Base-by-base conservation (phyloP, 2,329 filamentous ascomycete species). In the Apiospora hydei region DNA sequence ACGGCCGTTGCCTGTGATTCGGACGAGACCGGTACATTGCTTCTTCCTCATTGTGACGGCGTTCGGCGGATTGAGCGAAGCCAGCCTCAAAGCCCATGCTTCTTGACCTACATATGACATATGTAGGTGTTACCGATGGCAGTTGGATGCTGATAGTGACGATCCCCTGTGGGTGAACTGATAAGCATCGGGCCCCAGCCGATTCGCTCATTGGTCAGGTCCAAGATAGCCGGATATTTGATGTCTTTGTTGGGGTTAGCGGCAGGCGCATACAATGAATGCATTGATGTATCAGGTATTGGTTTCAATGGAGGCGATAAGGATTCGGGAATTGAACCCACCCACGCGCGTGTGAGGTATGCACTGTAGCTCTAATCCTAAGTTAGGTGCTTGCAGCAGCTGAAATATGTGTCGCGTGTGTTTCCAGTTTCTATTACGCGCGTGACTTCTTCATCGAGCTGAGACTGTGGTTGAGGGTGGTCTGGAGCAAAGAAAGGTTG, bases 181-280 rank as follows among this genome's bases (percentile, higher is more conserved):
- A 64, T 64, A 69, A 49, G 67, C 44, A 46, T 34, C 67, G 67
- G 44, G 30, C 67, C 44, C 44, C 18, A 24, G 67, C 67, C 41
- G 43, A 18, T 68, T 49, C 21, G 67, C 24, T 68, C 24, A 49
- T 49, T 68, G 38, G 43, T n/a, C n/a, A 11, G 47, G 26, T 16
- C 24, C 66, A 68, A 34, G 67, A 68, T 68, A 34, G 30, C 30
- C 53, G 53, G 53, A 61, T 30, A 61, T 61, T 61, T 21, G 53
- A 38, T 61, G 53, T 21, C 30, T 21, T 13, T 21, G 16, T 34
- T 61, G 16, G 53, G 53, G 18, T 38, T 61, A 61, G 53, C 53
- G 53, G 30, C 16, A n/a, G 53, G 53, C 7, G 53, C 30, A 61
- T 38, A 38, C 49, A 11, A 61, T 26, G 49, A 53, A 26, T 61